Percentiles rank a stretch among this genome's conserved stretches.
These are phyloP conservation scores for Suhomyces ambrosiae DNA, from an alignment of 1,139 yeast genomes.

Conservation along the genomic window DNA sequence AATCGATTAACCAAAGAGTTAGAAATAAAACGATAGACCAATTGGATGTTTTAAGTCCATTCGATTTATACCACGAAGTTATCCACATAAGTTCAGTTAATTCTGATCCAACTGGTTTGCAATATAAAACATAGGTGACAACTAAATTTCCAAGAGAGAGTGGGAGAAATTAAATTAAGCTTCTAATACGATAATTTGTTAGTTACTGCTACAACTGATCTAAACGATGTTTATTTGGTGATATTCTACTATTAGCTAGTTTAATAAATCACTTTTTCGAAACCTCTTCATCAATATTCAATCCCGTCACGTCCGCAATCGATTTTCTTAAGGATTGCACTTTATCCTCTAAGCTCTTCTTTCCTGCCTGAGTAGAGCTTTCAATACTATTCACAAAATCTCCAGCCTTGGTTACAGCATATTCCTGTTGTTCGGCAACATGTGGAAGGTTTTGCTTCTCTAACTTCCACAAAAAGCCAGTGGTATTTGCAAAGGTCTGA, in stretches of 20 bases:
- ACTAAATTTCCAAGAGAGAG: too few relatives aligned
- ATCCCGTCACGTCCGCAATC: conserved; percentile 65
- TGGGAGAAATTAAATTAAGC: too few relatives aligned
- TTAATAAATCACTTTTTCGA: conserved; percentile 45
- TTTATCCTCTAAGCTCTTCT: conserved; percentile 39
- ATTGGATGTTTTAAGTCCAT: too few relatives aligned
- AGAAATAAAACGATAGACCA: too few relatives aligned
- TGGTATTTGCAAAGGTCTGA: conserved; percentile 67
- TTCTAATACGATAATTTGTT: too few relatives aligned
- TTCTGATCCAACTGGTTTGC: too few relatives aligned
- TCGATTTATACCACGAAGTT: too few relatives aligned
- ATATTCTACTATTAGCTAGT: too few relatives aligned
- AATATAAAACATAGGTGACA: too few relatives aligned
- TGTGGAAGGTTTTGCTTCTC: conserved; percentile 69
- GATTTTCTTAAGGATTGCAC: conserved; percentile 49
- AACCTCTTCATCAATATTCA: conserved; percentile 65
- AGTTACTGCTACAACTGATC: not conserved
- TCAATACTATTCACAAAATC: conserved; percentile 48
- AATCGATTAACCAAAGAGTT: too few relatives aligned
- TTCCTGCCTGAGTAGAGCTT: conserved; percentile 37
- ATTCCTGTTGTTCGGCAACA: conserved; percentile 65
- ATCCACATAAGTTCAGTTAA: too few relatives aligned
- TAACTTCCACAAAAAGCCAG: conserved; percentile 60
- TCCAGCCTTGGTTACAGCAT: conserved; percentile 49
- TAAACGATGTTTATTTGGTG: too few relatives aligned